Percentiles rank a stretch among this genome's conserved stretches.
Conservation (phyloP, 2,329 filamentous ascomycete species). For the Xylaria hypoxylon region DNA sequence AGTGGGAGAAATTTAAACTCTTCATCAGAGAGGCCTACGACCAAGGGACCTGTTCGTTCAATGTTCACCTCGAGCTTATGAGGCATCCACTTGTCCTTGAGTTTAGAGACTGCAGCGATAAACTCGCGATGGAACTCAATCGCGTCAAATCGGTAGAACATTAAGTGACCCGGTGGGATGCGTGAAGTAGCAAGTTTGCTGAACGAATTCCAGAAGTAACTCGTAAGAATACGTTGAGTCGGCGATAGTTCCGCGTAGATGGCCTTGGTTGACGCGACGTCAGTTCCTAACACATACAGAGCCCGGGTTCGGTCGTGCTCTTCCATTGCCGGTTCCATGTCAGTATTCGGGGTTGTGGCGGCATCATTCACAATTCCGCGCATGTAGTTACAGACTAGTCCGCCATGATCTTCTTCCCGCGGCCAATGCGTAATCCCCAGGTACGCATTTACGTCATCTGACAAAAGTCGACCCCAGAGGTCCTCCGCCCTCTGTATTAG, state of each 20-base stretch:
- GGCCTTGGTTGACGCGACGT: constrained; percentile 10
- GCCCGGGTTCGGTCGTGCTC: constrained; percentile 37
- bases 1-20: constrained; percentile 73
- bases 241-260: constrained; percentile 39
- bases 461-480: constrained; percentile 31
- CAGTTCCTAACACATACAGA: constrained; percentile 37
- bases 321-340: background rate
- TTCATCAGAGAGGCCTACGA: constrained; percentile 65
- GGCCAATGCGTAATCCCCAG: constrained; percentile 40
- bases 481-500: constrained; percentile 41
- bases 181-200: background rate
- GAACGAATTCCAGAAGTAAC: constrained; percentile 27
- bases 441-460: constrained; percentile 47
- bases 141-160: background rate
- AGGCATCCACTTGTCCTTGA: constrained; percentile 44
- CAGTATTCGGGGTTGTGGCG: no score
- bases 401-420: background rate
- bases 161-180: background rate
- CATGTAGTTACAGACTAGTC: background rate
- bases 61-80: constrained; percentile 51
- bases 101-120: background rate
- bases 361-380: background rate
- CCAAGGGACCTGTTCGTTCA: constrained; percentile 57
- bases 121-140: constrained; percentile 3
- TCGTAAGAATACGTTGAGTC: constrained; percentile 40